Evolutionary conservation across 2,329 filamentous ascomycete genomes (phyloP).

Genomic region (Xylaria sp.): DNA sequence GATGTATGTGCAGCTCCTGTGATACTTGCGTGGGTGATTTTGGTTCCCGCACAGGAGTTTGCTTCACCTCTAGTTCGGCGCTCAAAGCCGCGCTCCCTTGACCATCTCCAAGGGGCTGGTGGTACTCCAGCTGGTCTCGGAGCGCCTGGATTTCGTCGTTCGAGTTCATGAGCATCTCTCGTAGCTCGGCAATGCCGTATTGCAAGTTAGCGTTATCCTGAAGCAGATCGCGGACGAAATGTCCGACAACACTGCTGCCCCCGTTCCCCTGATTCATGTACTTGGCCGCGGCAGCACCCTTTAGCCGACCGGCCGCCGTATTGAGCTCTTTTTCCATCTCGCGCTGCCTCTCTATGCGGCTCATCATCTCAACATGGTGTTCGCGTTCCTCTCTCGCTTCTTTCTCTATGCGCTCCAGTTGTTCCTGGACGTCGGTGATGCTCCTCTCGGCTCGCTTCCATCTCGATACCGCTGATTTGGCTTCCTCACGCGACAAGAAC

Average conservation of each 20-base stretch:
- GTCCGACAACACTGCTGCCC: constrained; percentile 81
- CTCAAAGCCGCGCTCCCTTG: constrained; percentile 66
- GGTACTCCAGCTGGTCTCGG: constrained; percentile 81
- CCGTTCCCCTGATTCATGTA: constrained; percentile 69
- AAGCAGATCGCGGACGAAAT: constrained; percentile 94
- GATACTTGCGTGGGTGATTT: constrained; percentile 59
- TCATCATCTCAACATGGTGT: constrained; percentile 82
- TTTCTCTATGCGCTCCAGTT: constrained; percentile 87
- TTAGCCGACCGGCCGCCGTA: constrained; percentile 81
- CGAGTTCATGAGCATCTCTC: constrained; percentile 89
- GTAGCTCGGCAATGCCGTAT: constrained; percentile 87
- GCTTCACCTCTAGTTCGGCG: constrained; percentile 73
- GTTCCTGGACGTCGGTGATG: constrained; percentile 82
- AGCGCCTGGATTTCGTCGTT: constrained; percentile 93
- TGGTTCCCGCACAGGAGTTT: constrained; percentile 47
- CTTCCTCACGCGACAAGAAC: constrained; percentile 75
- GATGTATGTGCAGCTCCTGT: constrained; percentile 89
- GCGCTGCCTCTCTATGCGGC: constrained; percentile 84
- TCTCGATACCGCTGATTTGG: constrained; percentile 80
- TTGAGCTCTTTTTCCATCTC: constrained; percentile 85
- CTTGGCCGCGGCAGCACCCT: constrained; percentile 80
- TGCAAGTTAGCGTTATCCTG: constrained; percentile 96
- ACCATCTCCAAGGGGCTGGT: constrained; percentile 72
- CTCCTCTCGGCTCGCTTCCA: constrained; percentile 88
- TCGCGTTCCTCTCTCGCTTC: constrained; percentile 84